phyloP scores from a whole-genome alignment of 2,329 filamentous ascomycete species.

The Fusarium citri region DNA sequence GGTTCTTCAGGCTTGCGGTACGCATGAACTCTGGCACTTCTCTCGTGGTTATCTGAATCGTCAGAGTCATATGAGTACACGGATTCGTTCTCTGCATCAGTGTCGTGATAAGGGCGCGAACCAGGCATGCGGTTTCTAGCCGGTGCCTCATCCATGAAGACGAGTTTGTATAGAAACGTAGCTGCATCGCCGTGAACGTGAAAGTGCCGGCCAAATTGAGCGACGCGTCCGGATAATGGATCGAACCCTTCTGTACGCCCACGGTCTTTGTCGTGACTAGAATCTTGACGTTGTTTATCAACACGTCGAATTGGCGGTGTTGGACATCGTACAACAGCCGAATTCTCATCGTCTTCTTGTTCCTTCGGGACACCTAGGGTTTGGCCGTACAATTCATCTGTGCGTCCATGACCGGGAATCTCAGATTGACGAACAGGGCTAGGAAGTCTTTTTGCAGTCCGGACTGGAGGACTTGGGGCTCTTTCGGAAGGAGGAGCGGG shows the following conservation, averaged over 20 bases:
- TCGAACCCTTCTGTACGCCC: too few species aligned
- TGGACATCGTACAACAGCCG: slow-evolving; percentile 2
- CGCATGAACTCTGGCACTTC: neutral
- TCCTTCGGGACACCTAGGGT: neutral
- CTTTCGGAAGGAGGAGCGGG: slow-evolving; percentile 4
- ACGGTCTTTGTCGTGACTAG: too few species aligned
- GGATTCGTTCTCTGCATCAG: neutral
- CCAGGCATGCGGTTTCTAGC: too few species aligned
- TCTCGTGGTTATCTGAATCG: neutral
- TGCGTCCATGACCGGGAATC: slow-evolving; percentile 8
- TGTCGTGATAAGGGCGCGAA: neutral
- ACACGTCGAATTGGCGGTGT: too few species aligned
- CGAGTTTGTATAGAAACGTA: slow-evolving; percentile 26
- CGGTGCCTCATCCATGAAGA: slow-evolving; percentile 5
- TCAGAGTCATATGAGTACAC: neutral
- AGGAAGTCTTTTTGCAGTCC: slow-evolving; percentile 17
- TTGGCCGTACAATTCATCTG: slow-evolving; percentile 19
- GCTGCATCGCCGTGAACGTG: slow-evolving; percentile 28
- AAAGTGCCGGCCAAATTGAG: slow-evolving; percentile 19
- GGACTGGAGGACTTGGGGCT: slow-evolving; percentile 25
- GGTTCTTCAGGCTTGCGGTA: slow-evolving; percentile 1
- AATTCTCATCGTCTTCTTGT: neutral
- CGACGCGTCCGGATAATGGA: neutral
- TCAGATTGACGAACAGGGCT: slow-evolving; percentile 19
- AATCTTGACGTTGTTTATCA: too few species aligned